Base-by-base conservation (phyloP, 352 stramenopile species). In the Pythium scleroteichum region DNA sequence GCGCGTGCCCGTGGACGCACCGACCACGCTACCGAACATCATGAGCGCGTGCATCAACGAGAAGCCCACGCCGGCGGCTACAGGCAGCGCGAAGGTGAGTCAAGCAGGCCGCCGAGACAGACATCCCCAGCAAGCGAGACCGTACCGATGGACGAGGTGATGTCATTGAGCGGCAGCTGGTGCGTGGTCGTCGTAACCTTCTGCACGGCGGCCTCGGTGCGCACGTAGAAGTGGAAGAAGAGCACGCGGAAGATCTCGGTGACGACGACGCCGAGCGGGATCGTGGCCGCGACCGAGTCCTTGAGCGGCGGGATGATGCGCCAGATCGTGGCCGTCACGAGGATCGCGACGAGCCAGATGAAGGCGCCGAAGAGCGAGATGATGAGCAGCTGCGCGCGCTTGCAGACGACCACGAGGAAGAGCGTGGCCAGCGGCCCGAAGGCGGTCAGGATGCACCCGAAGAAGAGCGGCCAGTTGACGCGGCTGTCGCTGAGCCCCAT, bases 401-500 rank as follows among this genome's bases (percentile, higher is more conserved):
- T 82, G 49, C 80, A 82, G 41, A 95, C 56, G 17, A 95, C 73
- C 47, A 88, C 62, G 63, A 95, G 89, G 72, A 93, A 93, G 56
- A 95, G 70, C 67, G 79, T 68, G 14, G 79, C 68, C 35, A 95
- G 52, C 17, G 86, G 84, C 4, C 81, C 84, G 58, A 93, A 93
- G 20, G 77, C 86, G 50, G 82, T 78, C 39, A 95, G 74, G 59
- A 92, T 85, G 66, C 79, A 92, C 49, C 86, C 86, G 62, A 90
- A 89, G 55, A 95, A 80, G 10, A 95, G 84, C 66, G 84, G 83
- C 83, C 84, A 95, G 70, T 93, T 91, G 38, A 93, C 82, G 45
- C 69, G 74, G 9, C 75, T 72, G 66, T 88, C 79, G 72, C 82
- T 74, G 26, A 92, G 66, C 42, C 73, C 78, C 82, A 92, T 92